Percentiles rank a stretch among this genome's conserved stretches.
phyloP scores from a whole-genome alignment of 345 rosid species.

The Eucalyptus tenuipes region DNA sequence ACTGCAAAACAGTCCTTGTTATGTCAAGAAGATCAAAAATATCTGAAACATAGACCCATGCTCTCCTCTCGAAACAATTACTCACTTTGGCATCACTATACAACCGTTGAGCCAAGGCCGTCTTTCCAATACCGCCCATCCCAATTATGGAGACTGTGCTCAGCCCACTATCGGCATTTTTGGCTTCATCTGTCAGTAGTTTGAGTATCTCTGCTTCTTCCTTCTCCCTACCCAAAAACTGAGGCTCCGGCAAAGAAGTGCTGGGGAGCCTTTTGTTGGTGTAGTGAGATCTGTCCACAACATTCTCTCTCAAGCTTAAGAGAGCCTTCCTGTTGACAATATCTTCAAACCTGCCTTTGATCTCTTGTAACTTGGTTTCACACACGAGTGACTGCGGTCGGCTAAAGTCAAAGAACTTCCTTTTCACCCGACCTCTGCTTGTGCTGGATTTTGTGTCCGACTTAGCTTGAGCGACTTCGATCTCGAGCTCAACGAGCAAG shows the following conservation, averaged over 20 bases:
- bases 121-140: neutral
- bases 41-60: no score
- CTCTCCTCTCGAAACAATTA: neutral
- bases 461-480: no score
- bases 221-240: neutral
- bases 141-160: neutral
- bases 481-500: no score
- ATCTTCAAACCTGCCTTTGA: no score
- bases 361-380: no score
- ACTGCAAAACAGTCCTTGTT: no score
- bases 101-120: neutral
- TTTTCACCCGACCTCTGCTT: no score
- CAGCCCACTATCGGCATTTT: accelerated
- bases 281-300: neutral
- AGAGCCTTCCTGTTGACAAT: neutral
- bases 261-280: neutral
- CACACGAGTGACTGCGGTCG: accelerated
- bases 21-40: no score
- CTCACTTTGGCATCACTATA: no score
- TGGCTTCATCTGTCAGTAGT: accelerated
- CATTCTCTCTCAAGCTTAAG: neutral
- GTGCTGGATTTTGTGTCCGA: no score
- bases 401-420: no score
- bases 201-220: neutral
- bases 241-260: neutral